Conservation (phyloP, 306 rosid genomes). For the Citrullus amarus region DNA sequence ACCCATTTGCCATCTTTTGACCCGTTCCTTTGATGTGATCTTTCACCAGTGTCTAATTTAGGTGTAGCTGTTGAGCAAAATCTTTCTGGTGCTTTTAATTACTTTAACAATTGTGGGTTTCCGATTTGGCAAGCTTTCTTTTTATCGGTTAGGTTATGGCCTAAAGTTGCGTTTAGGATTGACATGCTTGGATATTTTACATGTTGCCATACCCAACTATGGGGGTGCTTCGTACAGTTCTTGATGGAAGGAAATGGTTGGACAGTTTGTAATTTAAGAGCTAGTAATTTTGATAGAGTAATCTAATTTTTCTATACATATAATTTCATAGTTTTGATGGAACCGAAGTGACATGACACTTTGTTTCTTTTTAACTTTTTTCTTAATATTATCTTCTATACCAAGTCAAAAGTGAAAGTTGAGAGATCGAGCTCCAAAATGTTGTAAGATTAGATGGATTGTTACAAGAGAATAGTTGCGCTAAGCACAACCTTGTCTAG, state of each 20-base stretch:
- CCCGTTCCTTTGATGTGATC: background rate
- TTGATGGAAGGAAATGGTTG: background rate
- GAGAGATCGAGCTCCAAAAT: too few species aligned
- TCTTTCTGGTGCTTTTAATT: background rate
- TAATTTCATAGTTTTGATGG: background rate
- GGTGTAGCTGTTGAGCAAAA: background rate
- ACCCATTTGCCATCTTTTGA: background rate
- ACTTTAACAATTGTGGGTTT: background rate
- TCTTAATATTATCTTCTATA: too few species aligned
- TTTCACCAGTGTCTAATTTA: background rate
- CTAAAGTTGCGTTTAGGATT: background rate
- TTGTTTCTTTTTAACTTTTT: too few species aligned
- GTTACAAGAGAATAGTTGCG: too few species aligned
- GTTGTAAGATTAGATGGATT: too few species aligned
- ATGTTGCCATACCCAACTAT: background rate
- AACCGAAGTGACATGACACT: too few species aligned
- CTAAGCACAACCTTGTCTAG: too few species aligned
- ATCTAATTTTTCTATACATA: background rate
- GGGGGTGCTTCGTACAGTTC: background rate
- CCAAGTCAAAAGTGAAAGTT: too few species aligned
- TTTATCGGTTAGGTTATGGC: background rate
- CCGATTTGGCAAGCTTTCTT: background rate
- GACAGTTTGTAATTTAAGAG: background rate
- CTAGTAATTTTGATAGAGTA: background rate
- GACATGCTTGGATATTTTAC: background rate